Base-by-base conservation (phyloP, 345 rosid species). In the Eucalyptus decipiens region DNA sequence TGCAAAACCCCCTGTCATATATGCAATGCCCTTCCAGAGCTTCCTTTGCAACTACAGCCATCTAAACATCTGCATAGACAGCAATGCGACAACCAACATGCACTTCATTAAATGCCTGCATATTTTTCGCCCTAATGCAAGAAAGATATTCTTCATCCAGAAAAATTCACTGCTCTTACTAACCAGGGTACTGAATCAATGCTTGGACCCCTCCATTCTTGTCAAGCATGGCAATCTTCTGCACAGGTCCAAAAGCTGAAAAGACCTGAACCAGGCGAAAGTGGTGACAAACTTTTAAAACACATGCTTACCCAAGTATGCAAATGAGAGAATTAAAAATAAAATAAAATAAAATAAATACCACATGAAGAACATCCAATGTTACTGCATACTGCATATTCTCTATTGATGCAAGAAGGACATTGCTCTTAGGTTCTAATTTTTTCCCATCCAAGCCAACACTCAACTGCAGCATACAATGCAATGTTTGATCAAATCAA, bases 321-420 rank as follows among this genome's bases (percentile, higher is more conserved):
- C 47, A 21, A 47, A 76, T 76, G 42, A 76, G 47, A 76, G 45
- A 76, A 40, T 76, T 52, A 19, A 4, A 52, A 52, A 19, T 8
- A 18, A 51, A 52, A 21, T 49, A 5, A 7, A 24, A 37, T 6
- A 7, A 76, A 88, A 32, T n/a, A 88, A 54, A 88, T 95, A 98
- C 99, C 99, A 92, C 96, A 92, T 97, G 98, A 72, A 98, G 89
- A 86, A 96, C 99, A 92, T 98, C 99, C 94, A 98, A 94, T 80
- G 99, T 96, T 91, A 98, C 99, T 88, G 98, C 99, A 93, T 98
- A 97, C 90, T 97, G 99, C 99, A 98, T 98, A 92, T 98, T 98
- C 94, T 98, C 99, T 47, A 98, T 98, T 60, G 99, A 98, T 91
- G 99, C 99, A 18, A 96, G 99, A 91, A 97, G 99, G 87, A 98